A percentile compares a stretch with the other conserved stretches of the same genome.
Conservation (phyloP, 139 green algal species). For the Chlorella sp. region DNA sequence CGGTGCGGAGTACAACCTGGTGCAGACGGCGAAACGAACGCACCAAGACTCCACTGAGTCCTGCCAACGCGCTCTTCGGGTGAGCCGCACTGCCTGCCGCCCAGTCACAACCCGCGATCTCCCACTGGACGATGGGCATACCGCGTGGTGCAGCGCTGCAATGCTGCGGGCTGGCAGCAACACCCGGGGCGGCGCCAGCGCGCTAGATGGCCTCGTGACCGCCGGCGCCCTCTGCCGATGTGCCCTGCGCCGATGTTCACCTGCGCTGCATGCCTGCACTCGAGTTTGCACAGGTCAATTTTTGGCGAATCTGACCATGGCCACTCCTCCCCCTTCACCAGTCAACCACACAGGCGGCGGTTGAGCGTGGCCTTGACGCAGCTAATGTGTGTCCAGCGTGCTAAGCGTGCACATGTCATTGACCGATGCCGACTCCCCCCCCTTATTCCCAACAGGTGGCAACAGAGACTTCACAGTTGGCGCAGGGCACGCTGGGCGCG, state of each 20-base stretch:
- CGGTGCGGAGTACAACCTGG: not conserved
- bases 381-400: too few species aligned
- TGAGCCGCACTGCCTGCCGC: not conserved
- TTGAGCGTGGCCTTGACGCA: too few species aligned
- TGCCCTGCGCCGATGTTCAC: too few species aligned
- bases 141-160: not conserved
- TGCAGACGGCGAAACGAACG: not conserved
- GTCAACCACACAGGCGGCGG: too few species aligned
- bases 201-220: not conserved
- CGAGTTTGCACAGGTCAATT: too few species aligned
- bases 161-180: not conserved
- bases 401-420: too few species aligned
- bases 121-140: not conserved
- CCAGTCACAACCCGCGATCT: not conserved
- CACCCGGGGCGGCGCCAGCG: too few species aligned
- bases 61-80: constrained; percentile 22
- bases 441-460: constrained; percentile 25
- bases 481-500: constrained; percentile 3
- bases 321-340: too few species aligned
- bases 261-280: too few species aligned
- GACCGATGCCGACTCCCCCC: too few species aligned
- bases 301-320: too few species aligned
- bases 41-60: constrained; percentile 7
- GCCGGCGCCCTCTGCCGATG: not conserved
- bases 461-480: constrained; percentile 24